These are phyloP conservation scores for Carnegiea gigantea DNA, from an alignment of 179 eudicot species.

Conservation along the genomic window DNA sequence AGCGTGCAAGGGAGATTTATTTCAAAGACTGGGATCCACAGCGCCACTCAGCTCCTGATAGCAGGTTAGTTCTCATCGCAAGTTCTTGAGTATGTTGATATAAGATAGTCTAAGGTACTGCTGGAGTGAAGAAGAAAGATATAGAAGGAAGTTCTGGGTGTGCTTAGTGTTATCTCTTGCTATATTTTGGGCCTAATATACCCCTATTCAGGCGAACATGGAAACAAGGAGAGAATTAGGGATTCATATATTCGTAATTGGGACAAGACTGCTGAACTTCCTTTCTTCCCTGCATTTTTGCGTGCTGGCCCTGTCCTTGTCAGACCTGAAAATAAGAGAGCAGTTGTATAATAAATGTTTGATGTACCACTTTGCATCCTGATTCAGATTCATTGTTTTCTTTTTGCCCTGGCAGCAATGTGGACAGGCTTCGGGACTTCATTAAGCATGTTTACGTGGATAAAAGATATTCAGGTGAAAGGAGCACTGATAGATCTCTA, in stretches of 20 bases:
- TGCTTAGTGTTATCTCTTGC: neutral
- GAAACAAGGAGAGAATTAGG: neutral
- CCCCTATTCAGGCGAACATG: no score
- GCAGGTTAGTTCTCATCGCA: conserved; percentile 54
- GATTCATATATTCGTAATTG: neutral
- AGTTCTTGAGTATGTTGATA: neutral
- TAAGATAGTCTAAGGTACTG: neutral
- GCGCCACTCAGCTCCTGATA: conserved; percentile 68
- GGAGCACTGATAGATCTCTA: conserved; percentile 65
- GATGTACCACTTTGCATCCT: neutral
- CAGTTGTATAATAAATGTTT: neutral
- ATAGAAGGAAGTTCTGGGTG: neutral
- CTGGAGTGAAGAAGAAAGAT: neutral
- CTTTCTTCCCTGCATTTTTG: neutral
- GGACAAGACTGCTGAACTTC: neutral
- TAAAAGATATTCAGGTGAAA: conserved; percentile 87
- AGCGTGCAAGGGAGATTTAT: conserved; percentile 84
- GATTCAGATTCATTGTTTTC: neutral
- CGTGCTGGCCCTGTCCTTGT: neutral
- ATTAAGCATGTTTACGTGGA: conserved; percentile 95
- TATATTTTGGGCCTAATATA: neutral
- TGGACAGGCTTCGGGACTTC: conserved; percentile 78
- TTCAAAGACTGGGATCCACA: conserved; percentile 91
- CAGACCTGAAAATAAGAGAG: neutral
- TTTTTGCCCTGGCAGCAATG: conserved; percentile 57